Base-by-base conservation (phyloP, 345 rosid species). In the Lagerstroemia speciosa region DNA sequence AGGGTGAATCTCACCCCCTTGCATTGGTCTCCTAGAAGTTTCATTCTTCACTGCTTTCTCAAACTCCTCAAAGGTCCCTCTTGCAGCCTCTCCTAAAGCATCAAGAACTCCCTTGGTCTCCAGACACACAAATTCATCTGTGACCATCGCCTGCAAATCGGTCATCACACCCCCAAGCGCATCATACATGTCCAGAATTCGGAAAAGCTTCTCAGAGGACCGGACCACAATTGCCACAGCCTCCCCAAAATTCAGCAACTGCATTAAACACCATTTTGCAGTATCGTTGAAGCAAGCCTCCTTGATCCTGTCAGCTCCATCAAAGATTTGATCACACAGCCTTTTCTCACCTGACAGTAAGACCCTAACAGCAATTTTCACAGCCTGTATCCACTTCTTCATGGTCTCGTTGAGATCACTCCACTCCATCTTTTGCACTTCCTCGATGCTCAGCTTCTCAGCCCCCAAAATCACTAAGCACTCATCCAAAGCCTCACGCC, bases 171-270 rank as follows among this genome's bases (percentile, higher is more conserved):
- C 86, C 3, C 78, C 78, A 77, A 94, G 72, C 0, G 86, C 96
- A 58, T 91, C 99, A 78, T 88, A 88, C 99, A 94, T 94, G 55
- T 94, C 97, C 72, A 94, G 71, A 75, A 94, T 91, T 82, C 99
- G 85, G 75, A 91, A 94, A 74, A 94, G 78, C 85, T 91, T 94
- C 85, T 94, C 99, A 0, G 98, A 78, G 0, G 98, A 94, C 76
- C 93, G 83, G 65, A 74, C 85, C 22, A 86, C 92, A 27, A 94
- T 91, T 0, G 93, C 77, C 67, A 94, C 97, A 30, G 98, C 99
- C 81, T 88, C 93, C 3, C 89, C 96, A 32, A 94, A 94, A 77
- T 85, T 91, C 88, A 94, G 74, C 79, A 94, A 55, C 79, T 87
- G 99, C 90, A 86, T 86, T 76, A 91, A 72, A 66, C 89, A 91